A percentile compares a stretch with the other conserved stretches of the same genome.
phyloP scores from a whole-genome alignment of 2,329 filamentous ascomycete species.

The Chalara sp. region DNA sequence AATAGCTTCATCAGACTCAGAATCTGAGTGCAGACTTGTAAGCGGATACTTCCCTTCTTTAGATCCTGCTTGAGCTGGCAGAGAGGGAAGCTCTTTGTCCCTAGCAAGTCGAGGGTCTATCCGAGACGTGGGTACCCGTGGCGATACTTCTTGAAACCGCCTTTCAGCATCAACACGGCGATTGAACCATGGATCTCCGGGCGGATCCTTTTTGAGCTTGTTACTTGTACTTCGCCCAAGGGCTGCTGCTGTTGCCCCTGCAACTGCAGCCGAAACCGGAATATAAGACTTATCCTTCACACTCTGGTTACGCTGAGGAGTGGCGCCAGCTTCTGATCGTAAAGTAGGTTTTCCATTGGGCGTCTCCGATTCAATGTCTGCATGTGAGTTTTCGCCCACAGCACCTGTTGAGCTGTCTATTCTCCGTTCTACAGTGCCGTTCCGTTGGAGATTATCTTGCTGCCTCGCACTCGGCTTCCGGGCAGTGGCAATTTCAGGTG shows the following conservation, averaged over 20 bases:
- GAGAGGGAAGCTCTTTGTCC: constrained; percentile 17
- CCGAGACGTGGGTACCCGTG: constrained; percentile 9
- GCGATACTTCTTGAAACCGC: constrained; percentile 26
- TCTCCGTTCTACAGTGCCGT: constrained; percentile 21
- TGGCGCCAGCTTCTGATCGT: constrained; percentile 4
- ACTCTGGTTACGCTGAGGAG: constrained; percentile 46
- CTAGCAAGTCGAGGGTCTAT: constrained; percentile 8
- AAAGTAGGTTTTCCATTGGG: constrained; percentile 8
- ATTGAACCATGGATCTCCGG: constrained; percentile 42
- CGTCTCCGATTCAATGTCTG: constrained; percentile 7
- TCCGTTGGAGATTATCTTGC: constrained; percentile 29
- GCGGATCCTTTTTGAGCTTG: constrained; percentile 51
- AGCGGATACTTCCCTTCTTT: neutral
- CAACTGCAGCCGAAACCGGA: constrained; percentile 14
- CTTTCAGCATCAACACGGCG: constrained; percentile 38
- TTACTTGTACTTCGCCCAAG: constrained; percentile 46
- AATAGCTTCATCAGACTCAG: constrained; percentile 13
- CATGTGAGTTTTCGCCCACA: constrained; percentile 12
- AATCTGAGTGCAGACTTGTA: neutral
- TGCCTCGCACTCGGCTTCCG: constrained; percentile 28
- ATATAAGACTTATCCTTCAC: constrained; percentile 51
- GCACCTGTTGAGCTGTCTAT: too few relatives aligned
- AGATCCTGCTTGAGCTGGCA: constrained; percentile 4
- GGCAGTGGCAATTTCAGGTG: constrained; percentile 25
- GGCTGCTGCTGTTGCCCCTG: constrained; percentile 27